phyloP scores from a whole-genome alignment of 208 protist genomes.

The Acanthamoeba castellanii region DNA sequence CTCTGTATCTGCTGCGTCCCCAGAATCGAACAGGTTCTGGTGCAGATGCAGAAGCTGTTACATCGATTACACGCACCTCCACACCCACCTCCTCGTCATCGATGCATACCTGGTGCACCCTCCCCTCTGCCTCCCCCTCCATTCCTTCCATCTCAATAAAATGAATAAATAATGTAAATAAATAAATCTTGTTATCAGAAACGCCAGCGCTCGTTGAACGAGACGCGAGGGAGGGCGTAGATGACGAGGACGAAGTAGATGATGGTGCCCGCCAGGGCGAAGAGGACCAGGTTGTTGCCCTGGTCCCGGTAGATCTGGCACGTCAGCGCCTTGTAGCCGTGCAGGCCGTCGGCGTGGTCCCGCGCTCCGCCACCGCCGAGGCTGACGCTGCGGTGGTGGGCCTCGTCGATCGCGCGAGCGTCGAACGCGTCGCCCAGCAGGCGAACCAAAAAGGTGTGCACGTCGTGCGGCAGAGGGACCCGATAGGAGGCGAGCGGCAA shows the following conservation, averaged over 20 bases:
- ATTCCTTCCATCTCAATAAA: too few species aligned
- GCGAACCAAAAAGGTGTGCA: background rate
- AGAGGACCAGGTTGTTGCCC: background rate
- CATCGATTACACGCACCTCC: too few species aligned
- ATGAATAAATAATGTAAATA: too few species aligned
- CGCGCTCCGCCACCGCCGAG: background rate
- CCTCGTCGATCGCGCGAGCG: background rate
- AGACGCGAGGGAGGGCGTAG: background rate
- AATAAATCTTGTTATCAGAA: background rate
- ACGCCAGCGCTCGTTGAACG: background rate
- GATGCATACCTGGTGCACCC: too few species aligned
- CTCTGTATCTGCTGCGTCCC: too few species aligned
- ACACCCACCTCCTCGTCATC: too few species aligned
- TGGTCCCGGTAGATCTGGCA: background rate
- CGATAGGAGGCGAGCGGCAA: background rate
- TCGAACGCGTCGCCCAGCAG: background rate
- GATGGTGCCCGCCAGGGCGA: background rate
- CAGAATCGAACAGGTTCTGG: too few species aligned
- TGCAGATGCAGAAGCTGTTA: too few species aligned
- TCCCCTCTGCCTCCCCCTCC: too few species aligned
- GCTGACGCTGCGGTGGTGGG: background rate
- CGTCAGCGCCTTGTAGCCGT: background rate
- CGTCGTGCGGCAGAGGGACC: background rate
- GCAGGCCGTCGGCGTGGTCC: background rate
- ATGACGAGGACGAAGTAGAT: slow-evolving; percentile 10